A percentile compares a stretch with the other conserved stretches of the same genome.
These are phyloP conservation scores for Nannochloris sp. DNA, from an alignment of 139 green algal genomes.

Conservation along the genomic window DNA sequence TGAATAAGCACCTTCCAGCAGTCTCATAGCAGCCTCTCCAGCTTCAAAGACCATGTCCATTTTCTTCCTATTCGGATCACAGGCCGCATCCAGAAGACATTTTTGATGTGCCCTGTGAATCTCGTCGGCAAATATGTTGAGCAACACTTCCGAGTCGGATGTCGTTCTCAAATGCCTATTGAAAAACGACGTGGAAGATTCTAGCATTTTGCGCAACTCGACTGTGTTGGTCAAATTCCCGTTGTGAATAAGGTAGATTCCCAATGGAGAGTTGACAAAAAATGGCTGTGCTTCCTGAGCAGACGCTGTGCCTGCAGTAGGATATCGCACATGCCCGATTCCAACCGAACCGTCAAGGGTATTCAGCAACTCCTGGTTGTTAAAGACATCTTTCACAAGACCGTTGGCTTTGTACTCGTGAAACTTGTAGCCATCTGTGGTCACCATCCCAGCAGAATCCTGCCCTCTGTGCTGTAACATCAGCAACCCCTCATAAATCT, in stretches of 20 bases:
- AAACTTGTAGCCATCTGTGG: conserved; percentile 71
- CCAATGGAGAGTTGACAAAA: conserved; percentile 95
- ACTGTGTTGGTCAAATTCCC: conserved; percentile 98
- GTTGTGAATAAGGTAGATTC: conserved; percentile 98
- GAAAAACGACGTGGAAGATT: conserved; percentile 72
- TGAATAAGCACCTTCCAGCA: conserved; percentile 84
- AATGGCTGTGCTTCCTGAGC: conserved; percentile 97
- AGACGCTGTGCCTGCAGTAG: conserved; percentile 80
- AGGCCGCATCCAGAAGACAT: conserved; percentile 52
- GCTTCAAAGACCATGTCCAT: conserved; percentile 82
- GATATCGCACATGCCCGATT: conserved; percentile 91
- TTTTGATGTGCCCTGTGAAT: conserved; percentile 86
- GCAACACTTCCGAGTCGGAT: conserved; percentile 92
- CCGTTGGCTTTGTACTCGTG: conserved; percentile 92
- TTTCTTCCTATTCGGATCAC: conserved; percentile 70
- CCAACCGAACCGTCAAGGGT: conserved; percentile 65
- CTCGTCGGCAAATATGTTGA: conserved; percentile 95
- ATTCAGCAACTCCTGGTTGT: conserved; percentile 55
- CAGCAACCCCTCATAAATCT: conserved; percentile 92
- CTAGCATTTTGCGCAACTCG: conserved; percentile 62
- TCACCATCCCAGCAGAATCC: conserved; percentile 93
- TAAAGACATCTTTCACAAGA: conserved; percentile 96
- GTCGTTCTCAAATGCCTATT: conserved; percentile 78
- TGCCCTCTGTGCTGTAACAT: conserved; percentile 97
- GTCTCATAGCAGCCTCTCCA: conserved; percentile 62